phyloP scores from a whole-genome alignment of 1,284 basidiomycete genomes.

The Fomitopsis pinicola region DNA sequence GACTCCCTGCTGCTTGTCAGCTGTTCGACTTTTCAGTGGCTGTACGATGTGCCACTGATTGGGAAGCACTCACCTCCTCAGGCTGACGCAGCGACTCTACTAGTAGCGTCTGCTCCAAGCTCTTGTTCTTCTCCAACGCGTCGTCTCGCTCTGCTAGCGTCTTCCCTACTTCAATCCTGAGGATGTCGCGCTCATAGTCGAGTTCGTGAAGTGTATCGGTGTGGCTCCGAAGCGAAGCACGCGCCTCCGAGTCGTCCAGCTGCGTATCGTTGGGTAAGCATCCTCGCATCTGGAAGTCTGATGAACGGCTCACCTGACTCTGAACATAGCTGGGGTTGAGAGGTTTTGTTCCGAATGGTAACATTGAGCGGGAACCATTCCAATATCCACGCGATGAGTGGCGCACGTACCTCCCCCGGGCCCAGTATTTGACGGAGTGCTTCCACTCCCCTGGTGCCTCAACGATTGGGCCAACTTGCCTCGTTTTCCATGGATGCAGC shows the following conservation, averaged over 20 bases:
- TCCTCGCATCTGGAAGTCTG: neutral
- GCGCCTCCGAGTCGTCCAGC: neutral
- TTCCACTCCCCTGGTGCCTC: neutral
- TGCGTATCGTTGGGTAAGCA: neutral
- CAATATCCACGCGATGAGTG: too few species aligned
- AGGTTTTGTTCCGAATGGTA: neutral
- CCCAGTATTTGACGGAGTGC: neutral
- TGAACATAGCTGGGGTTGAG: conserved; percentile 1
- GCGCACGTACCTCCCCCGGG: neutral
- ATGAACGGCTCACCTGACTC: neutral
- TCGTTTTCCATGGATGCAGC: neutral
- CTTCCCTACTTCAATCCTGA: neutral
- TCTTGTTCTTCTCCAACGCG: neutral
- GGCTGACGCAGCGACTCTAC: neutral
- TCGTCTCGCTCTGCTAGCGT: neutral
- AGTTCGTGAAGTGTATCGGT: neutral
- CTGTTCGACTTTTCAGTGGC: neutral
- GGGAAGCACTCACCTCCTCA: neutral
- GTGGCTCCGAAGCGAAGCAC: neutral
- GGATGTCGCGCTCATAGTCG: neutral
- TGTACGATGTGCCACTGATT: too few species aligned
- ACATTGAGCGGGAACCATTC: neutral
- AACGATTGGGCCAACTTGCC: neutral
- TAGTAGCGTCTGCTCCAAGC: neutral
- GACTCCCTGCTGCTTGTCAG: neutral